A percentile compares a stretch with the other conserved stretches of the same genome.
phyloP scores from a whole-genome alignment of 139 green algal species.

The Coelastrella sp. region DNA sequence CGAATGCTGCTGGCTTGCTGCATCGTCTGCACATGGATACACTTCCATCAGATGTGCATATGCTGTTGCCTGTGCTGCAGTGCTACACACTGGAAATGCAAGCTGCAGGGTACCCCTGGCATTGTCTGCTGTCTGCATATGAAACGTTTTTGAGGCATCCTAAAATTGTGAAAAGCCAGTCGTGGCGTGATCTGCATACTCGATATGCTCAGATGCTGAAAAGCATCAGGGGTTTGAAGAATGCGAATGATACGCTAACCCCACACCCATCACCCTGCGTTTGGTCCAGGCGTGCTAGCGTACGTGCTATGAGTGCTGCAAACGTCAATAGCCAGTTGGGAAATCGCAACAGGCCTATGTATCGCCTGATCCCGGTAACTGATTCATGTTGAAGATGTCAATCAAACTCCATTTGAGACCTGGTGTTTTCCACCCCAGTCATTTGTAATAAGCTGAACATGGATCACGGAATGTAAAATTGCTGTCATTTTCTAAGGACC shows the following conservation, averaged over 20 bases:
- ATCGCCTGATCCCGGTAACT: too few species aligned
- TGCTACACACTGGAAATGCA: neutral
- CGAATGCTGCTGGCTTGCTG: neutral
- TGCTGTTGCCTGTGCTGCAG: neutral
- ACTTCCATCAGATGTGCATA: neutral
- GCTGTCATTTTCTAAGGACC: conserved; percentile 7
- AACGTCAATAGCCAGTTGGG: too few species aligned
- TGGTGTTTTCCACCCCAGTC: neutral
- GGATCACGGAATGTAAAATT: neutral
- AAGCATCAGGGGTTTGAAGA: neutral
- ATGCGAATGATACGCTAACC: neutral
- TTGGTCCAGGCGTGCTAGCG: too few species aligned
- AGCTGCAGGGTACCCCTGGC: neutral
- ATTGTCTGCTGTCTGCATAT: neutral
- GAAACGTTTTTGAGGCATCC: neutral
- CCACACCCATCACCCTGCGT: neutral
- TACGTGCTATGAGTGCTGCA: too few species aligned
- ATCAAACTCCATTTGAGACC: too few species aligned
- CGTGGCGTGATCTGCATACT: neutral
- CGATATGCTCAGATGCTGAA: conserved; percentile 57
- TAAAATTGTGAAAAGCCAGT: neutral
- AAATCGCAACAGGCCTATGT: too few species aligned
- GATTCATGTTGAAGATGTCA: too few species aligned
- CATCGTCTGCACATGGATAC: neutral
- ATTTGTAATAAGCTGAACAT: neutral